These are phyloP conservation scores for Drosera capensis DNA, from an alignment of 148 eudicot genomes.

Conservation along the genomic window DNA sequence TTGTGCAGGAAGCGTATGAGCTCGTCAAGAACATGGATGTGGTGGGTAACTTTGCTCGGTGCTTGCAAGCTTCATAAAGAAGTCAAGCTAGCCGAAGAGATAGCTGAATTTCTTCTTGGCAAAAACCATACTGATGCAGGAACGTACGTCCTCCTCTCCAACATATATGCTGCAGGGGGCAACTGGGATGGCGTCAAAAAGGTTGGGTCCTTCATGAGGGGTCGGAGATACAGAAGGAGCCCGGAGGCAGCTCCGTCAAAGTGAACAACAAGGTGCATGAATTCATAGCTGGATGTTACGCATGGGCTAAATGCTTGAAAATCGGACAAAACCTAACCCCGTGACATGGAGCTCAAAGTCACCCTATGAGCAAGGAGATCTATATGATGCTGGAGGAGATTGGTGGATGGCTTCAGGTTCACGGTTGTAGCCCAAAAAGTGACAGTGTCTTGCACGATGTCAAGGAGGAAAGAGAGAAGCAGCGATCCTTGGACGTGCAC, in stretches of 20 bases:
- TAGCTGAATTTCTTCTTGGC: slow-evolving; percentile 34
- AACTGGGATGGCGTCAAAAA: slow-evolving; percentile 72
- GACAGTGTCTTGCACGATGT: slow-evolving; percentile 48
- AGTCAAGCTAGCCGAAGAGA: slow-evolving; percentile 40
- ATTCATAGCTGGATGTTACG: slow-evolving; percentile 85
- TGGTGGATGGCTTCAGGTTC: slow-evolving; percentile 31
- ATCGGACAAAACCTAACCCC: no score
- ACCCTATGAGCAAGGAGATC: slow-evolving; percentile 54
- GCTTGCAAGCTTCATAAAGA: slow-evolving; percentile 75
- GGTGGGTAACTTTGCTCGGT: slow-evolving; percentile 67
- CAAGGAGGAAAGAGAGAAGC: slow-evolving; percentile 36
- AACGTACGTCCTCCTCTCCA: slow-evolving; percentile 64
- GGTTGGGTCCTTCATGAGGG: slow-evolving; percentile 61
- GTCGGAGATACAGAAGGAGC: slow-evolving; percentile 61
- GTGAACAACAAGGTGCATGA: slow-evolving; percentile 63
- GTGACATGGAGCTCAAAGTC: slow-evolving; percentile 72
- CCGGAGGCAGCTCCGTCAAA: slow-evolving; percentile 88
- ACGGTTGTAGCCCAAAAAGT: slow-evolving; percentile 46
- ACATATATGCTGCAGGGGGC: slow-evolving; percentile 53
- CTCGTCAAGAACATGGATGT: slow-evolving; percentile 40
- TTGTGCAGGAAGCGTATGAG: slow-evolving; percentile 61
- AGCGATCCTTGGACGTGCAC: slow-evolving; percentile 55
- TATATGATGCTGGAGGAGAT: slow-evolving; percentile 68
- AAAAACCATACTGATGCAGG: slow-evolving; percentile 49
- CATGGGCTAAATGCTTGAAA: no score